Evolutionary conservation across 2,329 filamentous ascomycete genomes (phyloP).

Genomic region (Nannizziopsis arthrosporioides): DNA sequence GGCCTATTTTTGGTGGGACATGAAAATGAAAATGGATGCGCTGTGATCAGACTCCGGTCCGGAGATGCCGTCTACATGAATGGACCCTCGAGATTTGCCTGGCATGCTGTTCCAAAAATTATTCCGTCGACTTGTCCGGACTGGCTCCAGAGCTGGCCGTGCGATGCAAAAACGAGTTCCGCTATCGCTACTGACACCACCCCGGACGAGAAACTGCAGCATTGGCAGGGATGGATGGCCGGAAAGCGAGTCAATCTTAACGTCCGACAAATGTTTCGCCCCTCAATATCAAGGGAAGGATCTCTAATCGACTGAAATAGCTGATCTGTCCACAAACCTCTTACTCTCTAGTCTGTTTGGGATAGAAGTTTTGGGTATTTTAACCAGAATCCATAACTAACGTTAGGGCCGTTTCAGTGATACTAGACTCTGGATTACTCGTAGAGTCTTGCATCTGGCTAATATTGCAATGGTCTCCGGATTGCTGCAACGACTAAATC

Average conservation of each 20-base stretch:
- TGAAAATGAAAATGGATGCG: constrained; percentile 37
- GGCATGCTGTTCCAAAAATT: constrained; percentile 90
- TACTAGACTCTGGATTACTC: no score
- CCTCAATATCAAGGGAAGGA: no score
- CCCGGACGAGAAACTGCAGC: constrained; percentile 39
- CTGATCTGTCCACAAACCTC: no score
- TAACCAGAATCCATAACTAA: no score
- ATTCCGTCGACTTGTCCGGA: constrained; percentile 65
- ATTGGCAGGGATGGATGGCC: constrained; percentile 79
- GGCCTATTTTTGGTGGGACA: constrained; percentile 75
- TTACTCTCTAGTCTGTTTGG: no score
- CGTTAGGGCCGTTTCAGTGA: no score
- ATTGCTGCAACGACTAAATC: no score
- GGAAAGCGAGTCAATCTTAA: constrained; percentile 86
- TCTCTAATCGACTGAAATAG: neutral
- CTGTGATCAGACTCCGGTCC: constrained; percentile 55
- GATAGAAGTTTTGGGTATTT: no score
- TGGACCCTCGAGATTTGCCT: constrained; percentile 68
- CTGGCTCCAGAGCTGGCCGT: constrained; percentile 65
- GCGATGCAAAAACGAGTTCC: constrained; percentile 18
- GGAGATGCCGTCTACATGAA: constrained; percentile 90
- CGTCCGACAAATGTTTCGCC: constrained; percentile 63
- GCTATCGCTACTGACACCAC: constrained; percentile 17
- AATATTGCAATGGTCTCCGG: no score
- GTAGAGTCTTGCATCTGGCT: no score